A percentile compares a stretch with the other conserved stretches of the same genome.
Evolutionary conservation across 2,329 filamentous ascomycete species (phyloP).

Genomic region (Diaporthe sp.): DNA sequence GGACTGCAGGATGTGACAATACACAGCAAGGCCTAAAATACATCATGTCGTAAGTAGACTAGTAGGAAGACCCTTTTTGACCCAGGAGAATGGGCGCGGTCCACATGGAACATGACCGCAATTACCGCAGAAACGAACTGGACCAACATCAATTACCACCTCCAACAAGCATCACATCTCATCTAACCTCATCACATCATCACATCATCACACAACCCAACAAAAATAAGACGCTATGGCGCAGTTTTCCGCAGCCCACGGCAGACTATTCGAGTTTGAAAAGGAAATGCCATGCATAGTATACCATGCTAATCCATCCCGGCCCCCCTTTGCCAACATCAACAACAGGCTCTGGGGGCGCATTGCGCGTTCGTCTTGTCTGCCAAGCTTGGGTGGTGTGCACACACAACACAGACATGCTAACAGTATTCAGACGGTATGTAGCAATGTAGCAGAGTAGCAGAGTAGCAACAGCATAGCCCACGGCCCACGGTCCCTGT

Average conservation of each 20-base stretch:
- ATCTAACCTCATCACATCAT: conserved; percentile 18
- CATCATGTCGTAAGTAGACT: conserved; percentile 12
- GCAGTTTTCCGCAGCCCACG: neutral
- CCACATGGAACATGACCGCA: conserved; percentile 16
- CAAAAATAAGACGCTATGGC: neutral
- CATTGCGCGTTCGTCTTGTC: conserved; percentile 13
- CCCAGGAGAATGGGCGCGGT: conserved; percentile 19
- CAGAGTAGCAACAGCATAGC: neutral
- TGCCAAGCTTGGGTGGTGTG: neutral
- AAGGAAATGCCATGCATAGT: neutral
- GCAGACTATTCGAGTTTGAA: neutral
- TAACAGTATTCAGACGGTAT: neutral
- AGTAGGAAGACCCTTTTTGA: conserved; percentile 19
- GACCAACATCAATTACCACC: conserved; percentile 6
- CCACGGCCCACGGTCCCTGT: neutral
- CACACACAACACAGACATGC: neutral
- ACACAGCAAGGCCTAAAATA: neutral
- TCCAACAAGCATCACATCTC: conserved; percentile 10
- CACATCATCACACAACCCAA: neutral
- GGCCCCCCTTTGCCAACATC: neutral
- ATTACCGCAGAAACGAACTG: conserved; percentile 21
- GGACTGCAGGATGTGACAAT: neutral
- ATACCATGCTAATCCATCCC: conserved; percentile 1
- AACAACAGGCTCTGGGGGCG: neutral
- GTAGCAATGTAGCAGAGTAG: neutral